Conservation (phyloP, 2,329 filamentous ascomycete species). For the Biscogniauxia mediterranea region DNA sequence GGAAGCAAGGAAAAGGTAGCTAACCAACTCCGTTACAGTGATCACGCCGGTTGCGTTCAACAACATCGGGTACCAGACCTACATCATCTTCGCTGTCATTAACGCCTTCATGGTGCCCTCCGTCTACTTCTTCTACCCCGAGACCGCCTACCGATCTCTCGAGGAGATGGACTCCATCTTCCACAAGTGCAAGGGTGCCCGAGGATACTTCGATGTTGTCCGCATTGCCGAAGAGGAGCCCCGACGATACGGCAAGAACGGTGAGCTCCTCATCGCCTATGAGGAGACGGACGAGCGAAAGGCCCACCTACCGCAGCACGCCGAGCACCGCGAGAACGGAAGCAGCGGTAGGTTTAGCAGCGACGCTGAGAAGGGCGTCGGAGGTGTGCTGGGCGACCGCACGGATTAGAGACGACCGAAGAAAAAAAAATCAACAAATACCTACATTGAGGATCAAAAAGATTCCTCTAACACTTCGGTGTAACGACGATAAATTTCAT, state of each 20-base stretch:
- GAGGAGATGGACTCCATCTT: constrained; percentile 68
- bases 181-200: constrained; percentile 49
- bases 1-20: not conserved
- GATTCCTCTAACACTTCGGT: not conserved
- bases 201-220: constrained; percentile 42
- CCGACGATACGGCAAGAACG: constrained; percentile 56
- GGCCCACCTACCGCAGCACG: constrained; percentile 17
- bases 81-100: constrained; percentile 66
- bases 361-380: constrained; percentile 22
- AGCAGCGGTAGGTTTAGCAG: constrained; percentile 12
- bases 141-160: constrained; percentile 61
- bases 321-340: constrained; percentile 14
- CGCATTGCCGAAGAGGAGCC: constrained; percentile 47
- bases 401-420: not conserved
- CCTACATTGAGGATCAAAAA: not conserved
- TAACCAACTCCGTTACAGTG: constrained; percentile 32
- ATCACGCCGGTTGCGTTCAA: constrained; percentile 59
- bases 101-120: constrained; percentile 58
- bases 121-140: constrained; percentile 63
- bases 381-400: constrained; percentile 2
- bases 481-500: not conserved
- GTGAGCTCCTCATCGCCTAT: constrained; percentile 52
- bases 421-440: not conserved
- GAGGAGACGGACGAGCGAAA: constrained; percentile 42
- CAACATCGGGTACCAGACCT: constrained; percentile 58